Conservation (phyloP, 768 basidiomycete species). For the Collybiopsis confluens region DNA sequence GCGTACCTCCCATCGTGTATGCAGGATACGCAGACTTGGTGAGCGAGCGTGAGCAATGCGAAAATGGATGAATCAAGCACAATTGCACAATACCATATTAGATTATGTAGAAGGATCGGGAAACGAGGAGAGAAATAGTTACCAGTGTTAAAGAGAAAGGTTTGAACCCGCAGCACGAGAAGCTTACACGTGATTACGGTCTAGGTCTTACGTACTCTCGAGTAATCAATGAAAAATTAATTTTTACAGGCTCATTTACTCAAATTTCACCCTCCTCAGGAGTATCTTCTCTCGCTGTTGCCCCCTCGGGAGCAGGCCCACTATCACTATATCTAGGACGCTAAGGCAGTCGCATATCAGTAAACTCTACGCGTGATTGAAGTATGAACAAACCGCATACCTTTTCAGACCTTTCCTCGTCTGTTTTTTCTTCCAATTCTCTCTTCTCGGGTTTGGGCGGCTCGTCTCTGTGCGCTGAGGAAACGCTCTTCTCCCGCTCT, state of each 20-base stretch:
- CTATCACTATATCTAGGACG: conserved; percentile 51
- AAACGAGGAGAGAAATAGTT: no score
- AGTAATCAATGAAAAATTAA: not conserved
- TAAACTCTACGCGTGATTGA: not conserved
- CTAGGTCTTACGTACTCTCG: conserved; percentile 10
- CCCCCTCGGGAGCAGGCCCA: conserved; percentile 33
- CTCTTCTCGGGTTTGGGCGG: conserved; percentile 4
- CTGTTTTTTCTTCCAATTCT: conserved; percentile 23
- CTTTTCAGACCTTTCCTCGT: conserved; percentile 64
- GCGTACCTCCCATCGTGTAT: conserved; percentile 72
- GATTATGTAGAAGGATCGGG: no score
- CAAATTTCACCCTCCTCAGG: conserved; percentile 89
- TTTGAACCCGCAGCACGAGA: no score
- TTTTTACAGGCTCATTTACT: conserved; percentile 11
- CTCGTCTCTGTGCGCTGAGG: conserved; percentile 17
- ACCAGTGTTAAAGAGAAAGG: no score
- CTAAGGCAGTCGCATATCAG: conserved; percentile 26
- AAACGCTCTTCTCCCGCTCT: conserved; percentile 50
- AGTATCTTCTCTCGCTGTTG: conserved; percentile 58
- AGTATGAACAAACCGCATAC: conserved; percentile 29
- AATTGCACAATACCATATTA: conserved; percentile 2
- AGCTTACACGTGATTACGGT: not conserved
- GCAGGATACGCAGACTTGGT: conserved; percentile 77
- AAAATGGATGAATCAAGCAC: not conserved
- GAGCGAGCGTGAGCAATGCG: not conserved